phyloP scores from a whole-genome alignment of 1,284 basidiomycete species.

The Cutaneotrichosporon sp. region DNA sequence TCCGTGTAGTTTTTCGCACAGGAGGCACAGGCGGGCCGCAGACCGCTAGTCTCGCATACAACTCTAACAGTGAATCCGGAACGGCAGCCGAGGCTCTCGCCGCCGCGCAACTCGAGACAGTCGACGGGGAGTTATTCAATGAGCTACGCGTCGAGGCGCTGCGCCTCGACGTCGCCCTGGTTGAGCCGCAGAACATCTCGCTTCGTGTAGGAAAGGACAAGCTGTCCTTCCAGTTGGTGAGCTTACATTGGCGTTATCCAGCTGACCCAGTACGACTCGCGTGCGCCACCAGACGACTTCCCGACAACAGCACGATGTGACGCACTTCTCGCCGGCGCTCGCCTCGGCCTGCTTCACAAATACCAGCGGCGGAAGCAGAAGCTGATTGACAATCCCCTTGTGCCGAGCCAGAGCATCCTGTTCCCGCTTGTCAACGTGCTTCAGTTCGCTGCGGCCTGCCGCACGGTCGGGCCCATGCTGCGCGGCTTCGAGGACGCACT shows the following conservation, averaged over 20 bases:
- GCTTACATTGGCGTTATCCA: slow-evolving; percentile 9
- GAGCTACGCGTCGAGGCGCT: slow-evolving; percentile 37
- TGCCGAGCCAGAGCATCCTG: slow-evolving; percentile 27
- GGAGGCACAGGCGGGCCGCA: slow-evolving; percentile 11
- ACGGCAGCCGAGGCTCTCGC: slow-evolving; percentile 30
- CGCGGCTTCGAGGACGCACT: slow-evolving; percentile 26
- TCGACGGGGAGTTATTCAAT: slow-evolving; percentile 51
- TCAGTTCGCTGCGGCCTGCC: slow-evolving; percentile 27
- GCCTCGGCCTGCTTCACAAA: slow-evolving; percentile 36
- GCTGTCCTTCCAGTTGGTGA: slow-evolving; percentile 38
- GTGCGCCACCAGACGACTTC: slow-evolving; percentile 11
- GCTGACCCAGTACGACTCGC: slow-evolving; percentile 36
- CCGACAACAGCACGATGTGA: slow-evolving; percentile 35
- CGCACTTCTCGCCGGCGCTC: slow-evolving; percentile 31
- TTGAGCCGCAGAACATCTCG: slow-evolving; percentile 27
- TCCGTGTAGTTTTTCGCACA: slow-evolving; percentile 30
- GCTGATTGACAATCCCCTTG: slow-evolving; percentile 18
- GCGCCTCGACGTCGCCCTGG: slow-evolving; percentile 24
- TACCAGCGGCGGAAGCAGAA: slow-evolving; percentile 39
- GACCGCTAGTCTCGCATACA: slow-evolving; percentile 13
- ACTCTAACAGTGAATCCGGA: slow-evolving; percentile 13
- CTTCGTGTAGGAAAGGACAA: slow-evolving; percentile 33
- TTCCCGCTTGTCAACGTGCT: slow-evolving; percentile 36
- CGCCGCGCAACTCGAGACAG: slow-evolving; percentile 46
- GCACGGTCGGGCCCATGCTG: slow-evolving; percentile 23